A percentile compares a stretch with the other conserved stretches of the same genome.
Conservation (phyloP, 2,329 filamentous ascomycete genomes). For the Cryphonectria nitschkei region DNA sequence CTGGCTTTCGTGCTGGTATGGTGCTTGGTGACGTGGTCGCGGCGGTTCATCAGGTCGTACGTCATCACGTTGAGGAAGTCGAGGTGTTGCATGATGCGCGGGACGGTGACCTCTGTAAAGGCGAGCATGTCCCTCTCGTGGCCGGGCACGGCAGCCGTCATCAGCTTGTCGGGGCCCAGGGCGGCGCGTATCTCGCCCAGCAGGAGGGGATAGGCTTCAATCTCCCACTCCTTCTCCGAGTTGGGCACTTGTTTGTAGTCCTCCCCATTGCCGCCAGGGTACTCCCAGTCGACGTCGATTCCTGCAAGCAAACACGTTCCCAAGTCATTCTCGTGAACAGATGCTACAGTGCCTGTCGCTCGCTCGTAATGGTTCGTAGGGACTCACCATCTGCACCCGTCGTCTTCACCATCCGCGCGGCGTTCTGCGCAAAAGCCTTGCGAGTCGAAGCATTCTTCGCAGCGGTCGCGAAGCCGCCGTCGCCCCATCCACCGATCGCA, state of each 20-base stretch:
- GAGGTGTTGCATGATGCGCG: constrained; percentile 60
- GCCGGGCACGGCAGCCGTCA: constrained; percentile 71
- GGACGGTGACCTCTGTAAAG: constrained; percentile 60
- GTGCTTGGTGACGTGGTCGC: constrained; percentile 67
- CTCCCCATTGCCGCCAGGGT: constrained; percentile 64
- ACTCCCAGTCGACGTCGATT: constrained; percentile 71
- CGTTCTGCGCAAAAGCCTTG: constrained; percentile 64
- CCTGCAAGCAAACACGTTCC: constrained; percentile 29
- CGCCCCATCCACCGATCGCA: constrained; percentile 77
- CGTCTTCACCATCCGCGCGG: constrained; percentile 63
- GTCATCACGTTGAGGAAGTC: constrained; percentile 62
- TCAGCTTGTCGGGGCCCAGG: constrained; percentile 60
- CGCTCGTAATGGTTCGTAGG: constrained; percentile 26
- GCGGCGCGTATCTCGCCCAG: constrained; percentile 60
- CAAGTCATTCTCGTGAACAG: neutral
- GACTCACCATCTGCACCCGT: constrained; percentile 67
- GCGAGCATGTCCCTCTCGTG: constrained; percentile 68
- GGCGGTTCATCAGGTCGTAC: constrained; percentile 74
- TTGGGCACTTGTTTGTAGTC: constrained; percentile 70
- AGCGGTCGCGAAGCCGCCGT: constrained; percentile 64
- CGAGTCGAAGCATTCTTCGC: constrained; percentile 56
- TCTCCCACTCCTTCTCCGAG: constrained; percentile 59
- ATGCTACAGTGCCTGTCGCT: constrained; percentile 19
- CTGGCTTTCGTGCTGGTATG: constrained; percentile 63
- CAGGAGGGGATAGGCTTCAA: constrained; percentile 64